Evolutionary conservation across 495 filamentous ascomycete species (phyloP), one percentile per base, ranked within the genome.

Genomic region (Aspergillus wentii): DNA sequence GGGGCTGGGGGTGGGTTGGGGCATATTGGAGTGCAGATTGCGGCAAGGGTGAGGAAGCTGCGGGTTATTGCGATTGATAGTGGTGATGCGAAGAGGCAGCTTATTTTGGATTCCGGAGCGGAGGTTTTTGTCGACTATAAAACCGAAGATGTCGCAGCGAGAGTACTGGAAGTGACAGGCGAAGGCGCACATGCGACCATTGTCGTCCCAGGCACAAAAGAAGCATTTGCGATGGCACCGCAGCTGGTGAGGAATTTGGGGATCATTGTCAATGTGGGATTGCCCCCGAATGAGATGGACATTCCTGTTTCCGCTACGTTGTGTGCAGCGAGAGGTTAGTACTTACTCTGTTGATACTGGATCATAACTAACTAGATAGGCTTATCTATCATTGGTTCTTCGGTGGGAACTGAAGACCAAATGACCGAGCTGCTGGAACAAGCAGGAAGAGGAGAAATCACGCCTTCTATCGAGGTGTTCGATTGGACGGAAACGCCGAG

Each of bases 1-100:
- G 61, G 61, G 11, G 56, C 61, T 10, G 61, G 61, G 1, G 61
- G 61, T 3, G 61, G 61, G 5, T 40, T 65, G 4, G 61, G 61
- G 3, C 61, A 66, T 43, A 43, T 66, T 5, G 61, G 59, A 0
- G 60, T 66, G 18, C 61, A 66, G 20, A 52, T 61, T 14, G 52
- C 56, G 1, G 39, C 54, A 3, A 40, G 56, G 13, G 47, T 60
- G 19, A 54, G 51, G 31, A 45, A 46, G 13, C 39, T 54, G 1
- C 46, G 55, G 0, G 61, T 66, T 2, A 61, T 66, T 44, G 59
- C 59, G 4, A 41, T 66, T 5, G 61, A 66, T 25, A 47, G 33
- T 9, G 59, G 59, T 0, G 49, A 54, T 4, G 51, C 46, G 0
- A 65, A 65, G 41, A 43, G 44, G 21, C 46, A 49, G 8, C 38